Evolutionary conservation across 2,329 filamentous ascomycete genomes (phyloP).

Genomic region (Monilinia vaccinii-corymbosi): DNA sequence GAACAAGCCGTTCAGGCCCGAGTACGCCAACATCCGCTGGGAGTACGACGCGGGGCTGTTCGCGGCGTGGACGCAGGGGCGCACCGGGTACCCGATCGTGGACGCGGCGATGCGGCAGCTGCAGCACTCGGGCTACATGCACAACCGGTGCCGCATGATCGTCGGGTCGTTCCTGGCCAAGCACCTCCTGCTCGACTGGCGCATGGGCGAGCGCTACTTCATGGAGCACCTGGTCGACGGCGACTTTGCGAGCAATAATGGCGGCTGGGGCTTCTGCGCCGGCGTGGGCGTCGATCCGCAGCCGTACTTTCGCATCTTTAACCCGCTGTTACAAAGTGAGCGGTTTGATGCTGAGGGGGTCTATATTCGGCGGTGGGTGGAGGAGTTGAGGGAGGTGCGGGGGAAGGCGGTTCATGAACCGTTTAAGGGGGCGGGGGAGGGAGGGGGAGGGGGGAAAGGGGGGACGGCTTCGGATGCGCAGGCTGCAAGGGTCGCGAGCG

Average conservation of each 20-base stretch:
- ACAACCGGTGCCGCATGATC: conserved; percentile 79
- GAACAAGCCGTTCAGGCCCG: conserved; percentile 73
- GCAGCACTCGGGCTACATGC: conserved; percentile 62
- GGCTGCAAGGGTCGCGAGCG: conserved; percentile 50
- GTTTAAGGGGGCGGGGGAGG: conserved; percentile 51
- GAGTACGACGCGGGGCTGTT: conserved; percentile 65
- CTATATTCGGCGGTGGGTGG: conserved; percentile 78
- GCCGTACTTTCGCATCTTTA: conserved; percentile 87
- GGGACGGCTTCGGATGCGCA: too few relatives aligned
- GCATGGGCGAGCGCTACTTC: conserved; percentile 71
- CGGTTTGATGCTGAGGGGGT: conserved; percentile 72
- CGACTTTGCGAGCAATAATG: conserved; percentile 30
- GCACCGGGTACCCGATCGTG: conserved; percentile 73
- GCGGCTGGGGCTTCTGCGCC: conserved; percentile 40
- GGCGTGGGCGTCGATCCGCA: conserved; percentile 73
- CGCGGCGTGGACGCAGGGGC: conserved; percentile 62
- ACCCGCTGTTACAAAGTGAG: conserved; percentile 74
- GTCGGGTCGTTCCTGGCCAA: conserved; percentile 74
- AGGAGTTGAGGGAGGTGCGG: conserved; percentile 56
- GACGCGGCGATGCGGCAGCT: conserved; percentile 82
- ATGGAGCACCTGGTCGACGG: conserved; percentile 54
- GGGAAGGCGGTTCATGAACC: conserved; percentile 74
- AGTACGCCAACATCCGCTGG: conserved; percentile 77
- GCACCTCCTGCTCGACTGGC: conserved; percentile 75
- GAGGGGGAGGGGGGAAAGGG: conserved; percentile 52